Base-by-base conservation (phyloP, 176 grass and related monocot genomes). In the Canna indica region DNA sequence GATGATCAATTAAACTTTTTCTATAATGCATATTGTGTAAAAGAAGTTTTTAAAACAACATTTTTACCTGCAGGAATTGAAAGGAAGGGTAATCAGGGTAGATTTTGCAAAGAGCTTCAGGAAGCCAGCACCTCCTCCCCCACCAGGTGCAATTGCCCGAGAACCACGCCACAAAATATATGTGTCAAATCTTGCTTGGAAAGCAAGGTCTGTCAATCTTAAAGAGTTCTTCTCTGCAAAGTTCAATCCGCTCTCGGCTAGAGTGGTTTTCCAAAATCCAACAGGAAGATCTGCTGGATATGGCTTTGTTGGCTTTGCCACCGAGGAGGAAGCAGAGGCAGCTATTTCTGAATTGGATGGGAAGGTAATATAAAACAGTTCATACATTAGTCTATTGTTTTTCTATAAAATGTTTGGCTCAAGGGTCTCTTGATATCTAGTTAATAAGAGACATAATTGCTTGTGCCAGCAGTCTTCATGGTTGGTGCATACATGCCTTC, bases 171-270 rank as follows among this genome's bases (percentile, higher is more conserved):
- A 90, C 42, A 85, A 75, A 59, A 81, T 99, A 62, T 99, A 99
- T 54, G 84, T 93, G 5, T 99, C 94, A 53, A 99, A 99, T 85
- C 89, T 93, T 80, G 79, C 84, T 69, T 99, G 84, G 88, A 99
- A 93, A 87, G 89, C 77, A 25, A 92, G 94, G 67, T 61, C 84
- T 35, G 25, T 28, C 33, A 64, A 97, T 75, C 36, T 90, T 52
- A 97, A 81, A 70, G 86, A 90, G 47, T 90, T 96, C 30, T 96
- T 90, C 73, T 69, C 69, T 33, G 48, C 8, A 65, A 68, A 76
- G 27, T 97, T 81, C 52, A 83, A 83, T 13, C 89, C 93, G 0
- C 52, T 83, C 69, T 97, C 88, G 28, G 47, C 82, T 32, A 84
- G 81, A 36, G 47, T 97, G 26, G 78, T 90, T 61, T 97, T 97